phyloP scores from a whole-genome alignment of 2,329 filamentous ascomycete genomes.

The Ascochyta fabae region DNA sequence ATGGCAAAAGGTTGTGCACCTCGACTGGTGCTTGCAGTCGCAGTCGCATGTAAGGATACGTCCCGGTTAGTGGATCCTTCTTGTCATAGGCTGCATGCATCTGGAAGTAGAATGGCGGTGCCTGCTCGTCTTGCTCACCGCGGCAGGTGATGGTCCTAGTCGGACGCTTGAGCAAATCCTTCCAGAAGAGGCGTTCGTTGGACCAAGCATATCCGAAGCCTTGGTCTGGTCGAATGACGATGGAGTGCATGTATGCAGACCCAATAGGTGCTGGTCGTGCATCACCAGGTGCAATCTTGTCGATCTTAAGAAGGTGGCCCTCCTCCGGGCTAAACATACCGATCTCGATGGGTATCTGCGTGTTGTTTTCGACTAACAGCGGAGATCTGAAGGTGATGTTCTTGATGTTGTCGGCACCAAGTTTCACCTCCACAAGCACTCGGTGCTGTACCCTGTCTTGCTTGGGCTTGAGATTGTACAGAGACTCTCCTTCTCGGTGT shows the following conservation, averaged over 20 bases:
- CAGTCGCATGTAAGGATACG: constrained; percentile 94
- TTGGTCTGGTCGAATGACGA: constrained; percentile 88
- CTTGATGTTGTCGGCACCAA: constrained; percentile 96
- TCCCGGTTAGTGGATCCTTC: constrained; percentile 79
- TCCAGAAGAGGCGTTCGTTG: constrained; percentile 88
- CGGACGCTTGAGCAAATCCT: constrained; percentile 81
- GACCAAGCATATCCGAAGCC: constrained; percentile 98
- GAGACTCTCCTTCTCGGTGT: constrained; percentile 89
- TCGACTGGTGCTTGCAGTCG: constrained; percentile 92
- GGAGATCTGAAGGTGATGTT: constrained; percentile 96
- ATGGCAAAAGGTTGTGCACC: constrained; percentile 91
- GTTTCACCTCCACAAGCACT: constrained; percentile 86
- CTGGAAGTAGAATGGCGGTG: constrained; percentile 93
- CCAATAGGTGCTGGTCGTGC: constrained; percentile 89
- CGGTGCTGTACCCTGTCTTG: constrained; percentile 86
- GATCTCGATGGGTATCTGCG: constrained; percentile 92
- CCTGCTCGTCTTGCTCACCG: constrained; percentile 78
- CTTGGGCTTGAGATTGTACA: constrained; percentile 89
- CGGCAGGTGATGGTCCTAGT: constrained; percentile 88
- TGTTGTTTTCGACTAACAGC: constrained; percentile 91
- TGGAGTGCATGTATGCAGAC: constrained; percentile 85
- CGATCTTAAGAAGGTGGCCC: constrained; percentile 92
- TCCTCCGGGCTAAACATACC: constrained; percentile 88
- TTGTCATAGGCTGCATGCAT: constrained; percentile 85
- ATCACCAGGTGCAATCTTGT: constrained; percentile 94